Conservation (phyloP, 805 yeast species). For the Starmera caribaea region DNA sequence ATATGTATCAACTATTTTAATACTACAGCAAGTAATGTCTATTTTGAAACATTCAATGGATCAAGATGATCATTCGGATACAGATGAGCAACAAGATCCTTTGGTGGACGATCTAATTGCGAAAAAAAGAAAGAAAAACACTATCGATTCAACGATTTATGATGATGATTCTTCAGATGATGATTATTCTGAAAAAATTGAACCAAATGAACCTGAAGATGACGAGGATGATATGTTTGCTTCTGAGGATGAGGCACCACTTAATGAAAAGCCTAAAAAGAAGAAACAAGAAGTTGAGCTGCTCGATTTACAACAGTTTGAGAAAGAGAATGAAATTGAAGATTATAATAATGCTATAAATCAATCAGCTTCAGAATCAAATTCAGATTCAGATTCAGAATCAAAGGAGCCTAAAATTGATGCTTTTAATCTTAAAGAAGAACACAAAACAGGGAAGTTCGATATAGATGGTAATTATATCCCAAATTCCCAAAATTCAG, state of each 20-base stretch:
- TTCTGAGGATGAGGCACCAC: constrained; percentile 14
- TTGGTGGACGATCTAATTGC: no score
- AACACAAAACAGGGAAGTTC: constrained; percentile 47
- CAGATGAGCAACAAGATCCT: no score
- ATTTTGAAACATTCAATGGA: no score
- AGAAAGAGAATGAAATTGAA: constrained; percentile 16
- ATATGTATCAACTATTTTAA: no score
- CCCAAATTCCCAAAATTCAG: constrained; percentile 21
- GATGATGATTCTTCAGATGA: constrained; percentile 25
- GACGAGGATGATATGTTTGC: constrained; percentile 20
- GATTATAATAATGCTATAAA: constrained; percentile 7
- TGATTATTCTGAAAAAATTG: constrained; percentile 13
- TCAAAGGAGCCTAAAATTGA: constrained; percentile 38
- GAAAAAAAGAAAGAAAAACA: no score
- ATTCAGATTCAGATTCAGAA: constrained; percentile 5
- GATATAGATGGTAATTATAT: constrained; percentile 54
- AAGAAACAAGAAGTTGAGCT: constrained; percentile 13
- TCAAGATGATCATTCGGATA: no score
- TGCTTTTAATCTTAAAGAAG: constrained; percentile 50
- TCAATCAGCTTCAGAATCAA: constrained; percentile 13
- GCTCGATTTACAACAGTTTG: constrained; percentile 29
- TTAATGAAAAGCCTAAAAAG: constrained; percentile 1
- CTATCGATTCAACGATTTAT: constrained; percentile 10
- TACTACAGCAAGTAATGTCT: no score
- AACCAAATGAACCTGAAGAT: constrained; percentile 14